These are phyloP conservation scores for Pseudocercospora ulei DNA, from an alignment of 2,329 filamentous ascomycete genomes.

Conservation along the genomic window DNA sequence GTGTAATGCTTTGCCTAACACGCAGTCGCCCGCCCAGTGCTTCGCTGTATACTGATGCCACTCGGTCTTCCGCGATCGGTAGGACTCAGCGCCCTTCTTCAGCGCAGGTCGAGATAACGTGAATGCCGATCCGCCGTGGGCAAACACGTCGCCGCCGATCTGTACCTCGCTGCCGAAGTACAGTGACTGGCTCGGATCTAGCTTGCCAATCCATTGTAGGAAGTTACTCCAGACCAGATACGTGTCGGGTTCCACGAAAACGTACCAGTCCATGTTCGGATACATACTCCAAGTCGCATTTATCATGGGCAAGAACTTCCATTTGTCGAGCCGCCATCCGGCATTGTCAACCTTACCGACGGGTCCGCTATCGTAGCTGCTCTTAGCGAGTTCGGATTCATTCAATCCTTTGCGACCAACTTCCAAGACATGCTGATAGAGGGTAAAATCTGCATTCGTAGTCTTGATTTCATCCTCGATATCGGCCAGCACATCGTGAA, in stretches of 20 bases:
- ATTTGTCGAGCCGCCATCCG: constrained; percentile 39
- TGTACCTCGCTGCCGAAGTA: constrained; percentile 49
- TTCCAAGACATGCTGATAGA: constrained; percentile 34
- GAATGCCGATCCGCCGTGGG: constrained; percentile 39
- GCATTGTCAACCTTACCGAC: constrained; percentile 29
- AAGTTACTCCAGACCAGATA: constrained; percentile 49
- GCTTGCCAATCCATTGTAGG: constrained; percentile 45
- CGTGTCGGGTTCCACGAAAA: constrained; percentile 53
- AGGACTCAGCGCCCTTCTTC: constrained; percentile 32
- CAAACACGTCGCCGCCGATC: constrained; percentile 37
- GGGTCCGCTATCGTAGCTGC: constrained; percentile 20
- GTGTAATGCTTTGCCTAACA: constrained; percentile 43
- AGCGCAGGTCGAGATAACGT: constrained; percentile 38
- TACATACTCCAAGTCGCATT: constrained; percentile 30
- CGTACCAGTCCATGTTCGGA: constrained; percentile 48
- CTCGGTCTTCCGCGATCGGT: constrained; percentile 35
- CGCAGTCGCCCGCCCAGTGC: constrained; percentile 48
- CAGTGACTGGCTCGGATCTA: constrained; percentile 42
- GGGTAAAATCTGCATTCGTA: constrained; percentile 32
- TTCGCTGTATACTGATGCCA: constrained; percentile 39
- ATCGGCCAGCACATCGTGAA: constrained; percentile 34
- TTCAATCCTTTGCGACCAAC: constrained; percentile 31
- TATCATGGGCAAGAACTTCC: constrained; percentile 46
- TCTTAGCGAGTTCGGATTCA: constrained; percentile 25
- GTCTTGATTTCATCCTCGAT: constrained; percentile 29